Conservation (phyloP, 108 stramenopile genomes). For the Nitzschia sp. region DNA sequence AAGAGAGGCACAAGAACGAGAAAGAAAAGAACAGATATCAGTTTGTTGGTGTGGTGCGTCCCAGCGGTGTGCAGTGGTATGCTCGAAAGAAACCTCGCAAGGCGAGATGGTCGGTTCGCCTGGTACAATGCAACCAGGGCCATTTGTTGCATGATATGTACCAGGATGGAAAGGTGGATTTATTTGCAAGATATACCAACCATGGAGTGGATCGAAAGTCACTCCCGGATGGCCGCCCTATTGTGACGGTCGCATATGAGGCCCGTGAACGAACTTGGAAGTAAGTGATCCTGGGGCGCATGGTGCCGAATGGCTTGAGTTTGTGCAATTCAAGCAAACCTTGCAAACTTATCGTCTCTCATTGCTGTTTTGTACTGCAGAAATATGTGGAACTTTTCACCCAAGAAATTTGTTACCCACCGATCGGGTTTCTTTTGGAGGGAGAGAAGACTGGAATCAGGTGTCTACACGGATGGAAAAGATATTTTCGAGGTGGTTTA, state of each 20-base stretch:
- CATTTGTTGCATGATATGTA: constrained; percentile 86
- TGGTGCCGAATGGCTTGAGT: too few species aligned
- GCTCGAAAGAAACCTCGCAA: constrained; percentile 70
- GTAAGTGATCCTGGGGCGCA: too few species aligned
- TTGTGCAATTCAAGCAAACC: too few species aligned
- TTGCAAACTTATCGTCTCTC: neutral
- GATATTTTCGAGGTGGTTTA: constrained; percentile 76
- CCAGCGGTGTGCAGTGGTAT: constrained; percentile 55
- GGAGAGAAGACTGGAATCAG: constrained; percentile 77
- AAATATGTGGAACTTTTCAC: constrained; percentile 85
- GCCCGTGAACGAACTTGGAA: constrained; percentile 71
- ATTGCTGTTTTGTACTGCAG: constrained; percentile 19
- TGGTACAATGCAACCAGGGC: constrained; percentile 79
- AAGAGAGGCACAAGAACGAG: constrained; percentile 5
- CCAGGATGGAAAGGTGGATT: constrained; percentile 69
- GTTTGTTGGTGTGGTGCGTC: constrained; percentile 77
- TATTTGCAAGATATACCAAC: constrained; percentile 77
- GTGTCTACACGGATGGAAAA: constrained; percentile 81
- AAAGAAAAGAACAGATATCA: constrained; percentile 47
- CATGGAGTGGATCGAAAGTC: constrained; percentile 41
- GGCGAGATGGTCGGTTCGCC: constrained; percentile 76
- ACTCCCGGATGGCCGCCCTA: constrained; percentile 20
- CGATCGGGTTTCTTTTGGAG: constrained; percentile 84
- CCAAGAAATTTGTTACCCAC: constrained; percentile 72
- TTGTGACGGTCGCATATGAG: constrained; percentile 54